Evolutionary conservation across 78 protist species (phyloP), one percentile per base, ranked within the genome.

Genomic region (Chrysochromulina tobinii): DNA sequence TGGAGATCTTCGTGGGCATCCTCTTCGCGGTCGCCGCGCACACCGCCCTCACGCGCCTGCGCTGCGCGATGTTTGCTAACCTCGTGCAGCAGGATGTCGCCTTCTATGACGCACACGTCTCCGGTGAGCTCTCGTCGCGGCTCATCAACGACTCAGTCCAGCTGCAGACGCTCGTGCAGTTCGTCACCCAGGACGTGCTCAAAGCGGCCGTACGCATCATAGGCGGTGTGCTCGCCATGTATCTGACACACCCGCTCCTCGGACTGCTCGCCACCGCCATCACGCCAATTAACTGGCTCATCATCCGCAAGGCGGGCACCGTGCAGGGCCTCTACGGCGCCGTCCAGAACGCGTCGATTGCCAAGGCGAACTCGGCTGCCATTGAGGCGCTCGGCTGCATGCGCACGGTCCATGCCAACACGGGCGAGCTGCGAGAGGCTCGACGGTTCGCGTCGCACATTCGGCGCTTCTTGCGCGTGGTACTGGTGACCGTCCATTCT

Each of bases 351-450:
- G 54, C 2, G 27, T 8, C 58, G 83, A 7, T 73, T 21, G 50
- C 50, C 15, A 73, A 73, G 83, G 83, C 83, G 53, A 73, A 73
- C 27, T 64, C 59, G 3, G 14, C 1, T n/a, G 85, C 85, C 38
- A 25, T 77, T 25, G 85, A 77, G 85, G 85, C 51, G 85, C 54
- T 77, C 48, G 85, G 85, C 54, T 18, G 21, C 38, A 77, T 77
- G 61, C 85, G 85, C 58, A 77, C 85, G 61, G 85, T 77, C 38
- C 85, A 77, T 5, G 54, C 85, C n/a, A 38, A 51, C 85, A 18
- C 58, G 59, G 85, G 59, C 15, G 85, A 77, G 58, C 20, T 68
- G 77, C 27, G 77, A 11, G 77, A 68, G 77, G 77, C 77, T 27
- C 77, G 77, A 27, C 77, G 77, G 11, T 68, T 68, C 77, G 5